Evolutionary conservation across 1,284 basidiomycete species (phyloP), one percentile per base, ranked within the genome.

Genomic region (Moesziomyces sp.): DNA sequence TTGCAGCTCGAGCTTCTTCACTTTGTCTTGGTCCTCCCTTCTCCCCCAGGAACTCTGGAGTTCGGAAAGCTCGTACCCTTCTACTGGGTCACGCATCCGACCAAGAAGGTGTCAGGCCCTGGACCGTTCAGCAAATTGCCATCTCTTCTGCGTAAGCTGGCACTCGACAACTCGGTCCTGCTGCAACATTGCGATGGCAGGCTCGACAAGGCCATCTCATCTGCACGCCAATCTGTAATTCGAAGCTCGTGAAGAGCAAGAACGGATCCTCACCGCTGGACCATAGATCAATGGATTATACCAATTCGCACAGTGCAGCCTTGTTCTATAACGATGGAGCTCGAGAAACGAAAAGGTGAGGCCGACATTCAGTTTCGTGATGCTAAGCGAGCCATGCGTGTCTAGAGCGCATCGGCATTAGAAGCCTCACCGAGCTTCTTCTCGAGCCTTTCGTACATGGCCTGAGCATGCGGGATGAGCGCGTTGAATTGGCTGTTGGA

Each of bases 401-500:
- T 38, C 35, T 16, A 38, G 14, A 38, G 13, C 1, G 35, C 14
- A 3, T 44, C 45, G 16, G 26, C 23, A 6, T 67, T 42, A 24
- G 30, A 33, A 13, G 64, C 57, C 13, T 58, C 59, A 48, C 59
- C 35, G 38, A 72, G 51, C 52, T 67, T 72, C 55, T 72, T 54
- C 14, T 63, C 63, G 8, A 72, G 55, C 42, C 51, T 62, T 21
- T 72, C 69, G 43, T 72, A 72, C 69, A 72, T 72, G 38, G 63
- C 69, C 30, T 72, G 56, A 9, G 69, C 69, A 18, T 72, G 63
- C 23, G 69, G 69, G 18, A 72, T 67, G 48, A 72, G 63, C 9
- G 49, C 43, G 43, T 67, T 67, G 57, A 72, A 72, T 16, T 67
- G 69, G 35, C 63, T 67, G 57, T 72, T 72, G 42, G 69, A 62